Evolutionary conservation across 768 basidiomycete genomes (phyloP), one percentile per base, ranked within the genome.

Genomic region (Podaxis carcinomalis): DNA sequence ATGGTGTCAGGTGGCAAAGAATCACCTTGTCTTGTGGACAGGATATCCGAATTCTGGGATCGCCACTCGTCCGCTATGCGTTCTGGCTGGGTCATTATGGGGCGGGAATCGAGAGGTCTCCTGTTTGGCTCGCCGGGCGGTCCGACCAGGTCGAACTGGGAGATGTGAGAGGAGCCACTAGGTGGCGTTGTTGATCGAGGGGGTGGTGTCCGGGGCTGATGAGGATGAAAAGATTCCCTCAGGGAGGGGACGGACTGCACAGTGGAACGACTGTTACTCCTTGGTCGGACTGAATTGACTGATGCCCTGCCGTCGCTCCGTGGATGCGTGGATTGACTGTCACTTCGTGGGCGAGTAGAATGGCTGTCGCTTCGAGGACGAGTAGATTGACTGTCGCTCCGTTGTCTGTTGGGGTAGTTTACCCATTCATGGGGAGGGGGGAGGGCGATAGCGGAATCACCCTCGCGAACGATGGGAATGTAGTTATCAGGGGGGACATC

Each of bases 401-500:
- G 4, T 65, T 36, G 27, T 66, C 54, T 1, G 72, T 63, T 2
- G 69, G 56, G 42, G 28, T 10, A 46, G 21, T 68, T 69, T 16
- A 71, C 74, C 19, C 84, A 62, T 60, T 78, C 82, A 57, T 83
- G 80, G 1, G 84, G 84, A 19, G 83, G 78, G 4, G 82, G 82
- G n/a, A 84, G 70, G 4, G 69, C 62, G 16, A 82, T 81, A 19
- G 72, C 68, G 9, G 73, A 72, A 6, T 54, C 57, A 59, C 77
- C 72, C 0, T 72, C 60, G 13, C 73, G 77, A 62, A 78, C 50
- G n/a, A 67, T 74, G 0, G 84, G 83, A 57, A 85, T 82, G 59
- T 73, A 84, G 4, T 73, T 75, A n/a, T 84, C 83, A 0, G 80
- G 81, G 5, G 75, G 81, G 7, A 78, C 51, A 7, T 70, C 62